A percentile compares a stretch with the other conserved stretches of the same genome.
Evolutionary conservation across 805 yeast genomes (phyloP).

Genomic region (Schizosaccharomyces osmophilus): DNA sequence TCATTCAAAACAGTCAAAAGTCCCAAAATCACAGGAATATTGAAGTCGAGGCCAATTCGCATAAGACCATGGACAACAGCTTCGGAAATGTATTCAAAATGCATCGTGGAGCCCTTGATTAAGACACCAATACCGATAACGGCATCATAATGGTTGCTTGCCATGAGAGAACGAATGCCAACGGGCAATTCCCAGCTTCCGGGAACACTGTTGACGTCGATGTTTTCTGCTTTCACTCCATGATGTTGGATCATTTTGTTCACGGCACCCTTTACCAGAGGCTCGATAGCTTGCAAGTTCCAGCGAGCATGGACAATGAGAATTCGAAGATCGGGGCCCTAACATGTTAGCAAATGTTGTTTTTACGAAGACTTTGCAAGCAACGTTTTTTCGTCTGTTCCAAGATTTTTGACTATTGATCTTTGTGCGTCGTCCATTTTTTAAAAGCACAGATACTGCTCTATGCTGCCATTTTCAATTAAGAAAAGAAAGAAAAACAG

Average conservation of each 20-base stretch:
- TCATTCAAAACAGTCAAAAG: constrained; percentile 80
- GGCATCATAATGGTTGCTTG: constrained; percentile 31
- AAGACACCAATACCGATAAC: constrained; percentile 82
- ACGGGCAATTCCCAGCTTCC: constrained; percentile 80
- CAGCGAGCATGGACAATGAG: constrained; percentile 93
- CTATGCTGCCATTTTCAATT: no score
- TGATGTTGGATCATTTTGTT: constrained; percentile 26
- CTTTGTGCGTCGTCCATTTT: no score
- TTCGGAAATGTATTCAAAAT: constrained; percentile 90
- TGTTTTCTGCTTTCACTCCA: constrained; percentile 56
- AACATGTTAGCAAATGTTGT: background rate
- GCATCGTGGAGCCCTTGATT: constrained; percentile 94
- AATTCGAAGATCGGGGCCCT: constrained; percentile 24
- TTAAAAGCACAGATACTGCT: no score
- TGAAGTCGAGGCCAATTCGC: constrained; percentile 45
- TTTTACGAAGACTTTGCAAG: background rate
- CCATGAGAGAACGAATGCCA: constrained; percentile 4
- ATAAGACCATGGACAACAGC: constrained; percentile 64
- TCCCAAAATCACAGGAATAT: constrained; percentile 76
- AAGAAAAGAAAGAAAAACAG: no score
- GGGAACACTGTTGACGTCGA: constrained; percentile 66
- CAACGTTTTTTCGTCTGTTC: no score
- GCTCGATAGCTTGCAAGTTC: constrained; percentile 57
- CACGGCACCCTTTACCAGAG: constrained; percentile 57
- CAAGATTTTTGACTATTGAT: no score